Percentiles rank a stretch among this genome's conserved stretches.
These are phyloP conservation scores for Dalechampia spathulata DNA, from an alignment of 441 rosid species.

Conservation along the genomic window DNA sequence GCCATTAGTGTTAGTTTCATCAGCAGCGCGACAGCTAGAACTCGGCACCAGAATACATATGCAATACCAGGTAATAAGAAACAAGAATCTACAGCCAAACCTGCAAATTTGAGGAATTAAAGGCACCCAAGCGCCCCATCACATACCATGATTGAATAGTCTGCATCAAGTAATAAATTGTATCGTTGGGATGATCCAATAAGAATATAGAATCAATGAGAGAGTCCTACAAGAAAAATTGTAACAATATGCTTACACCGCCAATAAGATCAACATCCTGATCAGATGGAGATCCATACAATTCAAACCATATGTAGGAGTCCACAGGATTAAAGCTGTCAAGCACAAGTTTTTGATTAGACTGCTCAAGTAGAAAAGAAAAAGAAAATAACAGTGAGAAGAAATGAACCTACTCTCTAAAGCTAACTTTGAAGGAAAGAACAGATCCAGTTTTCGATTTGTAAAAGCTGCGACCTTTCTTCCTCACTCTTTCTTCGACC, in stretches of 20 bases:
- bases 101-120: constrained; percentile 91
- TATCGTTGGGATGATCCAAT: neutral
- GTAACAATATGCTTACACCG: constrained; percentile 44
- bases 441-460: constrained; percentile 83
- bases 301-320: constrained; percentile 86
- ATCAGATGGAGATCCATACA: constrained; percentile 77
- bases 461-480: constrained; percentile 63
- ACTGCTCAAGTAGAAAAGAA: neutral
- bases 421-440: constrained; percentile 85
- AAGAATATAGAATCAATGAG: too few species aligned
- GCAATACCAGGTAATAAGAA: neutral
- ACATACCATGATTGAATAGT: constrained; percentile 90
- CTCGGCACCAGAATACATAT: too few species aligned
- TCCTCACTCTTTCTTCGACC: constrained; percentile 78
- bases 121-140: constrained; percentile 93
- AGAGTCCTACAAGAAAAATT: neutral
- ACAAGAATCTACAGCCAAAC: constrained; percentile 28
- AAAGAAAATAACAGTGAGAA: neutral
- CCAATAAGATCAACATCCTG: constrained; percentile 77
- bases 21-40: neutral
- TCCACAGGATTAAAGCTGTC: constrained; percentile 77
- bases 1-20: constrained; percentile 20
- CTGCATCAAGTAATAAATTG: constrained; percentile 42
- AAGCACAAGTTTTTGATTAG: constrained; percentile 4
- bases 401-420: constrained; percentile 59